Evolutionary conservation across 805 yeast genomes (phyloP), one percentile per base, ranked within the genome.

Genomic region (Pichia cephalocereana): DNA sequence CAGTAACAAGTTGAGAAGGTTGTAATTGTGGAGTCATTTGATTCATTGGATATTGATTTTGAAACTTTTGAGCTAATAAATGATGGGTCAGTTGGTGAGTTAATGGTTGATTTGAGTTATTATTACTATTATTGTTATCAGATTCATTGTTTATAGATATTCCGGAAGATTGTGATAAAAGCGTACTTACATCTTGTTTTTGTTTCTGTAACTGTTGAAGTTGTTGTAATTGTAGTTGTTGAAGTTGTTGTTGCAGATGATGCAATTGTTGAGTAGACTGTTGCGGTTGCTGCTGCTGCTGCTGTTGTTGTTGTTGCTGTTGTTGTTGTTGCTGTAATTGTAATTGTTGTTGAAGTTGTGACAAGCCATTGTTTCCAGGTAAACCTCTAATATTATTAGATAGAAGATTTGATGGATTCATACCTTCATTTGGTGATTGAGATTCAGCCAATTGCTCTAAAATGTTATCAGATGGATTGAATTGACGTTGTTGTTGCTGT

Each of bases 11-110:
- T 44, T 57, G 61, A 45, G 54, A 61, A 32, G 56, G 61, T 40
- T 54, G 65, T 47, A 60, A 56, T 46, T 49, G 57, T 17, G 51
- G 59, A 27, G 56, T 59, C 48, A 47, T 56, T 38, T 46, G 50
- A 36, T 46, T 41, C 38, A 58, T 63, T 19, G 54, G 55, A 43
- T 49, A 54, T 51, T 47, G 55, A 47, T 40, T 52, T 46, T 63
- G 52, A 44, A 57, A 61, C 38, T 54, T 66, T 30, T 55, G 63
- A 45, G 52, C 64, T 40, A 52, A 65, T 40, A 55, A 58, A 34
- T 53, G 64, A 32, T 57, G 68, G 58, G 71, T 17, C 60, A 62
- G 40, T 60, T 66, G 39, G 62, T 65, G 46, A 61, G 65, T 45
- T 46, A 60, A 61, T 7, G 49, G 53, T 23, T 49, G 55, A 48